phyloP scores from a whole-genome alignment of 2,329 filamentous ascomycete genomes.

The Hirsutella thompsonii region DNA sequence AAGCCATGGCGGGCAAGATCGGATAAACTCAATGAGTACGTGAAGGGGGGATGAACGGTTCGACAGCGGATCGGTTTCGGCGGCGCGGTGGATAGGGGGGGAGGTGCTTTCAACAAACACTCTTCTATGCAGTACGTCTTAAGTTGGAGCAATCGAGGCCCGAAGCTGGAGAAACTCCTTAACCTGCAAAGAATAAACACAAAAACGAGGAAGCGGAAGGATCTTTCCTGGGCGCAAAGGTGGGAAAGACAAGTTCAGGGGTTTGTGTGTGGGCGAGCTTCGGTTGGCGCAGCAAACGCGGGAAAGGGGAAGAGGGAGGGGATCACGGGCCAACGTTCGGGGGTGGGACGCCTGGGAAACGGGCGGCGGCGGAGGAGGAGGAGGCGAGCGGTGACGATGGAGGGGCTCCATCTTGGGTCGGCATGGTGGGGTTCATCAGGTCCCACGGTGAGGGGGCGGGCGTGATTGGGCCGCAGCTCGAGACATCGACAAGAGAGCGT shows the following conservation, averaged over 20 bases:
- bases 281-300: no score
- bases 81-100: no score
- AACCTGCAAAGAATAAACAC: no score
- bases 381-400: conserved; percentile 2
- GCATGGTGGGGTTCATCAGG: not conserved
- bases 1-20: conserved; percentile 41
- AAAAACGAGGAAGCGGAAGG: no score
- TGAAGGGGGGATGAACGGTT: not conserved
- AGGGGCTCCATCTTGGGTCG: conserved; percentile 1
- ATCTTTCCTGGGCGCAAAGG: no score
- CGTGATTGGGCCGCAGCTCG: not conserved
- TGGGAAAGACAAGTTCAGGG: no score
- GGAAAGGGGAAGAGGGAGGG: not conserved
- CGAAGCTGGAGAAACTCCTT: no score
- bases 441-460: not conserved
- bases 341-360: not conserved
- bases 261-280: no score
- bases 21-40: not conserved
- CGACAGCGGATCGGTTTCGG: not conserved
- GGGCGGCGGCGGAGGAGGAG: conserved; percentile 4
- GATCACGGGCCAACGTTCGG: not conserved
- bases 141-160: no score
- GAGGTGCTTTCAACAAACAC: no score
- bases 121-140: no score
- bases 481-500: no score